A percentile compares a stretch with the other conserved stretches of the same genome.
Conservation (phyloP, 2,329 filamentous ascomycete species). For the Apiospora pterosperma region DNA sequence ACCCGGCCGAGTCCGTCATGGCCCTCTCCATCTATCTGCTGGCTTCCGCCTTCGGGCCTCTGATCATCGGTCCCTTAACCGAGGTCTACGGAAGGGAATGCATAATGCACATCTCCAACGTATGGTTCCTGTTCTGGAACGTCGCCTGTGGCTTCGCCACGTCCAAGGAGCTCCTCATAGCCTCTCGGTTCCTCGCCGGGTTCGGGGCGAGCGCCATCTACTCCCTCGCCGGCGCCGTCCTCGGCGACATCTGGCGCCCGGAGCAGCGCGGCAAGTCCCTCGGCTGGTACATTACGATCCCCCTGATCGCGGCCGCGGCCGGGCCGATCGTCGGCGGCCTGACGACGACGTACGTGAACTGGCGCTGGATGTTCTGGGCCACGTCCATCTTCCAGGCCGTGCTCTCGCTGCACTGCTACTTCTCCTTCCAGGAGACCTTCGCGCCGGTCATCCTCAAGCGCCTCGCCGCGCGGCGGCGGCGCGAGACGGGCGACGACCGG, state of each 20-base stretch:
- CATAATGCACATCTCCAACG: slow-evolving; percentile 47
- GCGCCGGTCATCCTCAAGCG: slow-evolving; percentile 23
- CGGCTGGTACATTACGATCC: slow-evolving; percentile 33
- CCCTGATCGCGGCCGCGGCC: slow-evolving; percentile 40
- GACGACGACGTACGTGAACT: slow-evolving; percentile 31
- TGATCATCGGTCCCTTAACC: slow-evolving; percentile 44
- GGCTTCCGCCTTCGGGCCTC: slow-evolving; percentile 45
- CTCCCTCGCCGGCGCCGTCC: slow-evolving; percentile 16
- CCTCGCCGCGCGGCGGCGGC: background rate
- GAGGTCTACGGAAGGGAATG: slow-evolving; percentile 50
- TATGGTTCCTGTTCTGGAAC: slow-evolving; percentile 47
- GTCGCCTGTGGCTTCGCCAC: slow-evolving; percentile 51
- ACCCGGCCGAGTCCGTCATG: slow-evolving; percentile 42
- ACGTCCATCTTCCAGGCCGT: slow-evolving; percentile 34
- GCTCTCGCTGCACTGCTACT: slow-evolving; percentile 30
- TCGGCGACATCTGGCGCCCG: slow-evolving; percentile 41
- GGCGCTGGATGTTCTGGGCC: slow-evolving; percentile 44
- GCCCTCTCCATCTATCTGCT: slow-evolving; percentile 47
- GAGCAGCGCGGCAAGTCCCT: slow-evolving; percentile 52
- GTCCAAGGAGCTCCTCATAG: slow-evolving; percentile 47
- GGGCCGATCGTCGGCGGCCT: slow-evolving; percentile 41
- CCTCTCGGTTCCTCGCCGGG: no score
- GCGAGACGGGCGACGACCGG: background rate
- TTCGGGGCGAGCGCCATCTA: slow-evolving; percentile 53
- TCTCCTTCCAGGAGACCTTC: slow-evolving; percentile 38